phyloP scores from a whole-genome alignment of 306 rosid genomes.

The Prunus mongolica region DNA sequence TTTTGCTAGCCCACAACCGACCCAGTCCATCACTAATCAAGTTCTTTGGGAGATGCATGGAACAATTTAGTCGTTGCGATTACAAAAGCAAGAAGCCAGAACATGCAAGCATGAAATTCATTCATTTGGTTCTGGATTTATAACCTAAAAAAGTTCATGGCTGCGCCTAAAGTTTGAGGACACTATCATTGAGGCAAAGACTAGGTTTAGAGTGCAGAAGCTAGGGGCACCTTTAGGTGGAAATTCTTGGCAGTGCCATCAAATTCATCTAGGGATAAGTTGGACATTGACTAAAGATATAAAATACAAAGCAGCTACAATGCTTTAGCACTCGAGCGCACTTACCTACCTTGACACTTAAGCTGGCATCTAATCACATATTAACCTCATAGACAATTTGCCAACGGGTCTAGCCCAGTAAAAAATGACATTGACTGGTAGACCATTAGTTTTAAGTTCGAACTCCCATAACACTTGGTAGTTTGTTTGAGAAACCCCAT shows the following conservation, averaged over 20 bases:
- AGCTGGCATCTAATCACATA: background rate
- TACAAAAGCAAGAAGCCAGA: background rate
- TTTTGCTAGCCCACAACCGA: too few relatives aligned
- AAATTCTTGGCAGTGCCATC: background rate
- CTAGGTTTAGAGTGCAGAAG: background rate
- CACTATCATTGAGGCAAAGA: background rate
- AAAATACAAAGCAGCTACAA: background rate
- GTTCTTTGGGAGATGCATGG: too few relatives aligned
- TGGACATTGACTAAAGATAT: background rate
- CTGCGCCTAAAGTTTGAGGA: background rate
- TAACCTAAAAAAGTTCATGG: background rate
- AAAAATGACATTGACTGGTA: too few relatives aligned
- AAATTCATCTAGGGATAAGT: background rate
- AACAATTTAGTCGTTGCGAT: background rate
- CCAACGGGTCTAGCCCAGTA: fast-evolving
- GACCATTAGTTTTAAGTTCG: fast-evolving
- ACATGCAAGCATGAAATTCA: background rate
- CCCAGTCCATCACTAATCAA: too few relatives aligned
- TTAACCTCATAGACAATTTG: background rate
- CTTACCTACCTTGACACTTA: too few relatives aligned
- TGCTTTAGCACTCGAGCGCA: background rate
- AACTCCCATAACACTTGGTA: too few relatives aligned
- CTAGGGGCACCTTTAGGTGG: background rate
- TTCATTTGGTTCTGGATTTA: background rate
- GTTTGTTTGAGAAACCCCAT: too few relatives aligned